phyloP scores from a whole-genome alignment of 352 stramenopile genomes.

The Phytophthora idaei region DNA sequence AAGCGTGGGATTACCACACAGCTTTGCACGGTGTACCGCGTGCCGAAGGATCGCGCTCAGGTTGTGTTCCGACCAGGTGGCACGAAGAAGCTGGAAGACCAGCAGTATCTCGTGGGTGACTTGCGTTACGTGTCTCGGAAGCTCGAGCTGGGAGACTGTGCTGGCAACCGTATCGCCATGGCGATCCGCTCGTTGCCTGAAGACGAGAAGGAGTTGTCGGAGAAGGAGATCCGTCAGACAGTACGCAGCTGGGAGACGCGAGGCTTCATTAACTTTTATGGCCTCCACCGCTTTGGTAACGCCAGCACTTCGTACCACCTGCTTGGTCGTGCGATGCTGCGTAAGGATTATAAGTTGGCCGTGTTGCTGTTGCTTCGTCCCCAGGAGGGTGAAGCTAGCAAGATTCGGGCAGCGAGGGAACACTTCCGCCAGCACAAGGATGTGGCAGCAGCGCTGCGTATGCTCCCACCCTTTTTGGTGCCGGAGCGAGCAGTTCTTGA shows the following conservation, averaged over 20 bases:
- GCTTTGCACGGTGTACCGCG: slow-evolving; percentile 92
- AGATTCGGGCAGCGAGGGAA: slow-evolving; percentile 76
- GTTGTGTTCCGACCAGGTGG: slow-evolving; percentile 43
- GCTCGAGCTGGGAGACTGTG: slow-evolving; percentile 87
- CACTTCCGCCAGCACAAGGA: slow-evolving; percentile 88
- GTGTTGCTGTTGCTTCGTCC: slow-evolving; percentile 92
- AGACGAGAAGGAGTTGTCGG: slow-evolving; percentile 52
- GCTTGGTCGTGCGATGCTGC: slow-evolving; percentile 92
- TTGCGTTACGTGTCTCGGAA: slow-evolving; percentile 90
- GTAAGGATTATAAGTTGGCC: slow-evolving; percentile 93
- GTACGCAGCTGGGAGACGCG: slow-evolving; percentile 55
- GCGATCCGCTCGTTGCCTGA: slow-evolving; percentile 89
- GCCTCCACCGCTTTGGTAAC: slow-evolving; percentile 94
- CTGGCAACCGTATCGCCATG: slow-evolving; percentile 94
- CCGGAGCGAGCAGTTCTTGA: slow-evolving; percentile 78
- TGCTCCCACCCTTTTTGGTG: slow-evolving; percentile 77
- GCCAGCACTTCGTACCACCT: slow-evolving; percentile 76
- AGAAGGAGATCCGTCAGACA: slow-evolving; percentile 35
- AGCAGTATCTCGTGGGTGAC: slow-evolving; percentile 90
- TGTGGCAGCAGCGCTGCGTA: slow-evolving; percentile 71
- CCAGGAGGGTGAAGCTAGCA: slow-evolving; percentile 82
- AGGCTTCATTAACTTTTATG: slow-evolving; percentile 98
- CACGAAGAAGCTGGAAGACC: slow-evolving; percentile 59
- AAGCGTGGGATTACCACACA: slow-evolving; percentile 96
- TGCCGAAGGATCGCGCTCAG: slow-evolving; percentile 68